A percentile compares a stretch with the other conserved stretches of the same genome.
Conservation (phyloP, 371 early-diverging fungal genomes). For the Mucor sp. region DNA sequence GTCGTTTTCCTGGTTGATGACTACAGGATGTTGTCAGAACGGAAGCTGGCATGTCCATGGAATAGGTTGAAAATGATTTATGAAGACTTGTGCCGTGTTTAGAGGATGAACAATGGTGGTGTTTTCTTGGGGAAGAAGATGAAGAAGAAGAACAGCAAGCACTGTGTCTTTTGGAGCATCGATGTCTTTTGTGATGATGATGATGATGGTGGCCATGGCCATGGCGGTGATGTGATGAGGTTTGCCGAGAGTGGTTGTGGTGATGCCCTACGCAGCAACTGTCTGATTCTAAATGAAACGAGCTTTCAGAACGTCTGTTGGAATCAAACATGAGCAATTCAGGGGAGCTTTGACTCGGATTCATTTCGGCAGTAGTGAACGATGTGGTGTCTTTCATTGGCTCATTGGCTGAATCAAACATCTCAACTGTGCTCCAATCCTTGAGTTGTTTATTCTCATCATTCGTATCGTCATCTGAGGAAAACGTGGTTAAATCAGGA, state of each 20-base stretch:
- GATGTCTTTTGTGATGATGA: neutral
- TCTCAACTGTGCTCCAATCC: slow-evolving; percentile 1
- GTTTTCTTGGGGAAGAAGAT: neutral
- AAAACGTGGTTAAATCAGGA: slow-evolving; percentile 15
- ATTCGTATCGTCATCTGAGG: neutral
- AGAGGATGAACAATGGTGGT: neutral
- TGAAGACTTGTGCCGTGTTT: neutral
- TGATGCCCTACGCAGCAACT: neutral
- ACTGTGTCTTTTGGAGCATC: neutral
- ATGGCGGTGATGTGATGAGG: neutral
- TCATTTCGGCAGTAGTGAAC: neutral
- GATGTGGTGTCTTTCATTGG: neutral
- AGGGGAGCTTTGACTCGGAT: neutral
- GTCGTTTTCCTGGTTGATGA: neutral
- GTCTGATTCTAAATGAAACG: neutral
- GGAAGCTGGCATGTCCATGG: neutral
- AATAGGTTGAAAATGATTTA: neutral
- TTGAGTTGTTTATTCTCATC: neutral
- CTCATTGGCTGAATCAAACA: slow-evolving; percentile 2
- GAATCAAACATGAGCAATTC: neutral
- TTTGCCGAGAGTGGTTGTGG: neutral
- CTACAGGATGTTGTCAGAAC: neutral
- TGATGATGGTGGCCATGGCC: neutral
- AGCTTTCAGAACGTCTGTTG: neutral
- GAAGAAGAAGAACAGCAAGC: neutral